Base-by-base conservation (phyloP, 2,329 filamentous ascomycete species). In the Grosmannia serpens region DNA sequence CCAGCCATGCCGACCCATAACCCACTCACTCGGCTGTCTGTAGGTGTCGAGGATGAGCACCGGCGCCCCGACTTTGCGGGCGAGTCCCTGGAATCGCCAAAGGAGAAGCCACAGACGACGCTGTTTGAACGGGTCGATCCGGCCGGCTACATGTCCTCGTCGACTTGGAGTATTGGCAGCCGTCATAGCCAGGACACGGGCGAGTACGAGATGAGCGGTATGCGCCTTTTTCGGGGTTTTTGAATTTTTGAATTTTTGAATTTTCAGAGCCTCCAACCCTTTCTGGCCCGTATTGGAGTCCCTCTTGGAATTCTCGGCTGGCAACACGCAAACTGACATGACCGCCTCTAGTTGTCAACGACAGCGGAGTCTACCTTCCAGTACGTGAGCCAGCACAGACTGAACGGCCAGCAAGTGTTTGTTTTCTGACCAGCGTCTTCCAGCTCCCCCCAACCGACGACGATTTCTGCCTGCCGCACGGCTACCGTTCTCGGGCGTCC, bases 351-450 rank as follows among this genome's bases (percentile, higher is more conserved):
- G 92, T 96, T 64, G 94, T 97, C 71, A 95, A 95, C 70, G 91
- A 95, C 73, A 95, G 88, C 71, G 92, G 92, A 64, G 88, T 96
- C 62, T 97, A 95, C 74, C 82, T 97, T 65, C 92, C 92, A 66
- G 90, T 94, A 84, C 73, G 83, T 66, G 60, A 20, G 11, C 17
- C 27, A 4, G 1, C 15, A 35, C 4, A 13, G n/a, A 47, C 41
- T 22, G 20, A 2, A 44, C 38, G 15, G 20, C 38, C 38, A 20
- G 3, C 38, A 41, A 17, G 17, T 15, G 13, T 6, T 41, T 41
- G 38, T 17, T 41, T 33, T 17, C 38, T 41, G 38, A 41, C 38
- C 2, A 15, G 2, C 20, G 13, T 41, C 13, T 4, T 20, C 5
- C 38, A 41, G 38, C 38, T 44, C 13, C 29, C 92, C 10, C 90